These are phyloP conservation scores for Cordyceps tenuipes DNA, from an alignment of 2,329 filamentous ascomycete genomes.

Conservation along the genomic window DNA sequence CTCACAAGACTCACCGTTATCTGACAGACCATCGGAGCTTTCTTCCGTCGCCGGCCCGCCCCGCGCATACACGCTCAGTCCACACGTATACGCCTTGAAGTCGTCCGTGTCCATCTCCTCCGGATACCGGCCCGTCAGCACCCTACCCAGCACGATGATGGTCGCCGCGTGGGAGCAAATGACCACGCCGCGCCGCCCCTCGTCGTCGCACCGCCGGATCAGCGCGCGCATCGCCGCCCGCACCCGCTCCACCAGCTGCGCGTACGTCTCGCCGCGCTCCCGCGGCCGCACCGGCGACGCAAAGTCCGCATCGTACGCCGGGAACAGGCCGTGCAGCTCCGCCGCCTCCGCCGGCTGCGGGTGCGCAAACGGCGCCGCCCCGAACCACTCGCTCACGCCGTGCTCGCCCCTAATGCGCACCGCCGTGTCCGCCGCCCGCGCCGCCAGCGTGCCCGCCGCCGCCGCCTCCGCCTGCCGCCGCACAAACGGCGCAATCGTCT, in stretches of 20 bases:
- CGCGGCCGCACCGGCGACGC: slow-evolving; percentile 58
- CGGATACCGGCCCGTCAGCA: slow-evolving; percentile 71
- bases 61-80: slow-evolving; percentile 55
- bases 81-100: slow-evolving; percentile 78
- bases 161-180: slow-evolving; percentile 86
- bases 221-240: slow-evolving; percentile 62
- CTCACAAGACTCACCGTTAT: slow-evolving; percentile 4
- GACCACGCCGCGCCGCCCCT: slow-evolving; percentile 61
- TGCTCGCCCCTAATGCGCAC: slow-evolving; percentile 45
- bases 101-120: slow-evolving; percentile 64
- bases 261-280: slow-evolving; percentile 66
- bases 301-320: slow-evolving; percentile 50
- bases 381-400: slow-evolving; percentile 81
- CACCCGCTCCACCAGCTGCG: slow-evolving; percentile 71
- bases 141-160: slow-evolving; percentile 77
- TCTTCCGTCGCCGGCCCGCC: not conserved
- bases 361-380: slow-evolving; percentile 75
- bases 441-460: not conserved
- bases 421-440: slow-evolving; percentile 17
- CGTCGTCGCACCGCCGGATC: slow-evolving; percentile 63
- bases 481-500: slow-evolving; percentile 69
- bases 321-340: slow-evolving; percentile 60
- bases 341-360: slow-evolving; percentile 62
- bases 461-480: slow-evolving; percentile 28
- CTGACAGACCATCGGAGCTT: not conserved